These are phyloP conservation scores for Salvia splendens DNA, from an alignment of 257 asterid species.

Conservation along the genomic window DNA sequence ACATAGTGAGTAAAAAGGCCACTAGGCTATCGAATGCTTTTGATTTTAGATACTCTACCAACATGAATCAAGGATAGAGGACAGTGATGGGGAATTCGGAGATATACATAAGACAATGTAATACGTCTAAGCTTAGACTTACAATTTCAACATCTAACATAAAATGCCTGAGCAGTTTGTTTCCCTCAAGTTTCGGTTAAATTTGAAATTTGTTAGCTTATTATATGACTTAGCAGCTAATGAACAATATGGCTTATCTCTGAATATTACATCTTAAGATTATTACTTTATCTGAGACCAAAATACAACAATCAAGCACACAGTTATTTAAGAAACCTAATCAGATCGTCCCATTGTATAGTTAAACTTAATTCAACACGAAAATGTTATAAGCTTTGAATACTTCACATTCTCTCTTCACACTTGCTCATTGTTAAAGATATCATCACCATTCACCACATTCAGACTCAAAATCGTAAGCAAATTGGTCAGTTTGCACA, in stretches of 20 bases:
- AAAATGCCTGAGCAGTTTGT: background rate
- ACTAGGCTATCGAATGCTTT: background rate
- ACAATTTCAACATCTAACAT: background rate
- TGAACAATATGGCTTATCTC: background rate
- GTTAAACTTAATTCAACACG: background rate
- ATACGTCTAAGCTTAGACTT: background rate
- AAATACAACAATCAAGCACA: background rate
- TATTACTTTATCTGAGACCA: background rate
- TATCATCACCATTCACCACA: background rate
- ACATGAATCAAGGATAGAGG: background rate
- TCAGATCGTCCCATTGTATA: background rate
- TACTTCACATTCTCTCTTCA: background rate
- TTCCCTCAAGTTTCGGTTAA: background rate
- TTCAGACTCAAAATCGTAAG: slow-evolving; percentile 6
- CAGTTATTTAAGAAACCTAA: background rate
- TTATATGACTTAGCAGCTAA: background rate
- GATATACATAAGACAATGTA: background rate
- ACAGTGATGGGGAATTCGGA: background rate
- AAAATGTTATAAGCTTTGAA: background rate
- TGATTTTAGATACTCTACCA: background rate
- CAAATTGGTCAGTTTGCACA: slow-evolving; percentile 13
- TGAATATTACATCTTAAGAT: background rate
- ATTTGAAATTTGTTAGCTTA: background rate
- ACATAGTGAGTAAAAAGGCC: background rate
- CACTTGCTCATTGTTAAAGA: slow-evolving; percentile 6